phyloP scores from a whole-genome alignment of 805 yeast species.

The Priceomyces haplophilus region DNA sequence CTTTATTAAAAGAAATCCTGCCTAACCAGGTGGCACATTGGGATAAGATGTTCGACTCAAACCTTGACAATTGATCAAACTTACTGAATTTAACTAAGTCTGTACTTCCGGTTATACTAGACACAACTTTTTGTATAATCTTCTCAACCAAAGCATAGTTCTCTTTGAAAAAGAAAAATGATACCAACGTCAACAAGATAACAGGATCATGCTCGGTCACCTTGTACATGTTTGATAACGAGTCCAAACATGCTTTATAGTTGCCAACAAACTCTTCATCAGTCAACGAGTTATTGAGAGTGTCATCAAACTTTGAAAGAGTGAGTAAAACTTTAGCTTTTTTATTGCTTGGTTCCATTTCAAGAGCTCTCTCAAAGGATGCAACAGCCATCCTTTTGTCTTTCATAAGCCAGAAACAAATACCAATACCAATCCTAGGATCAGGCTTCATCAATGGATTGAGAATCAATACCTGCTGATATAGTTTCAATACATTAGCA shows the following conservation, averaged over 20 bases:
- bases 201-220: constrained; percentile 52
- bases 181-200: constrained; percentile 62
- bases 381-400: constrained; percentile 71
- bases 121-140: constrained; percentile 50
- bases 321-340: constrained; percentile 66
- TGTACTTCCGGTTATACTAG: constrained; percentile 17
- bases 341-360: constrained; percentile 56
- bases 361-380: constrained; percentile 81
- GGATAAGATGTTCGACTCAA: constrained; percentile 31
- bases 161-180: constrained; percentile 69
- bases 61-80: constrained; percentile 22
- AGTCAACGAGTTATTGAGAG: constrained; percentile 53
- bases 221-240: constrained; percentile 37
- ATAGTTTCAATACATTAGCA: constrained; percentile 68
- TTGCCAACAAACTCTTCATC: constrained; percentile 59
- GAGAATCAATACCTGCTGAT: constrained; percentile 75
- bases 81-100: constrained; percentile 13
- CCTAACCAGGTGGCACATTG: constrained; percentile 73
- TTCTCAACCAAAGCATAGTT: constrained; percentile 56
- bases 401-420: constrained; percentile 87
- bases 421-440: constrained; percentile 91
- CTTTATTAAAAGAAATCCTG: constrained; percentile 60
- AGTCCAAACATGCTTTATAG: constrained; percentile 58
- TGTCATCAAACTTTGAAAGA: constrained; percentile 63
- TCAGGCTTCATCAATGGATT: constrained; percentile 84